phyloP scores from a whole-genome alignment of 441 rosid species.

The Aleurites moluccanus region DNA sequence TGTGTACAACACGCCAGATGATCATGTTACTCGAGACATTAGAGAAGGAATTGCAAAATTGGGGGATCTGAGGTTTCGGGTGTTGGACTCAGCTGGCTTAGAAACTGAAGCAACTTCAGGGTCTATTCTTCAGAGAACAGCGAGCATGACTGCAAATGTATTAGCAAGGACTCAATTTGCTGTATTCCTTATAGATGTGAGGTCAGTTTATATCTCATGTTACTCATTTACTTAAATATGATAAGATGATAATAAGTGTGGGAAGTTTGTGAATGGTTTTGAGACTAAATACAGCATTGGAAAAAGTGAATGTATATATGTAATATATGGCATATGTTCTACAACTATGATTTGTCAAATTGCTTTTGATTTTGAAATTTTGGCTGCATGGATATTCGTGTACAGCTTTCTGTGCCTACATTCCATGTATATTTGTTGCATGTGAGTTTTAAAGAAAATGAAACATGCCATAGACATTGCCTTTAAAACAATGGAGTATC shows the following conservation, averaged over 20 bases:
- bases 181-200: conserved; percentile 69
- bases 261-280: neutral
- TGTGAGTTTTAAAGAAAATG: neutral
- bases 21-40: conserved; percentile 92
- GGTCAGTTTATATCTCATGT: conserved; percentile 42
- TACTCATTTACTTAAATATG: neutral
- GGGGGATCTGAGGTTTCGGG: conserved; percentile 76
- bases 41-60: conserved; percentile 92
- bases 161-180: conserved; percentile 80
- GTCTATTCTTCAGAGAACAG: conserved; percentile 83
- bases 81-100: conserved; percentile 91
- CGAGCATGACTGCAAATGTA: conserved; percentile 78
- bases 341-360: conserved; percentile 1
- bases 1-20: conserved; percentile 85
- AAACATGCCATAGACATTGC: neutral
- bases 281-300: neutral
- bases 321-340: neutral
- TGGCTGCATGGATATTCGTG: neutral
- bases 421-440: neutral
- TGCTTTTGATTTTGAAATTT: neutral
- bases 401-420: no score
- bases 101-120: conserved; percentile 88
- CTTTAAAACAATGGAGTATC: neutral
- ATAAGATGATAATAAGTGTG: neutral
- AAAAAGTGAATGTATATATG: neutral